phyloP scores from a whole-genome alignment of 257 asterid genomes.

The Coffea eugenioides region DNA sequence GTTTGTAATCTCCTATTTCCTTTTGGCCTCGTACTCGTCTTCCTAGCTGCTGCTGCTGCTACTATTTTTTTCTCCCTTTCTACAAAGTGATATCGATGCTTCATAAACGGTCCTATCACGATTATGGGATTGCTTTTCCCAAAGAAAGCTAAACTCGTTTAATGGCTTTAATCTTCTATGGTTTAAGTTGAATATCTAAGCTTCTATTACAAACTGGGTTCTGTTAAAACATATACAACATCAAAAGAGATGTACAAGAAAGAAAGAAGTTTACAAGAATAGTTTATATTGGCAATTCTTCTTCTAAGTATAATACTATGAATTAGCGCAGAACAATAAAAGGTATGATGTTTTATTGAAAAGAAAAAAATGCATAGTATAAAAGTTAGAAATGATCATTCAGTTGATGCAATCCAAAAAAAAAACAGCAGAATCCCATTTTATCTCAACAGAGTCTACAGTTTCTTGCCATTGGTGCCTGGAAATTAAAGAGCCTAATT shows the following conservation, averaged over 20 bases:
- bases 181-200: not conserved
- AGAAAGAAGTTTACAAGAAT: no score
- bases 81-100: not conserved
- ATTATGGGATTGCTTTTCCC: not conserved
- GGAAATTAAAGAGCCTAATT: no score
- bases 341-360: no score
- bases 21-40: no score
- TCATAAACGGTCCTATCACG: not conserved
- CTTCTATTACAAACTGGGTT: not conserved
- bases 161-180: not conserved
- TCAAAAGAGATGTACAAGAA: not conserved
- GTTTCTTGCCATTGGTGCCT: not conserved
- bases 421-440: no score
- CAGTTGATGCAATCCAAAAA: no score
- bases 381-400: no score
- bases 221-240: not conserved
- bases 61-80: not conserved
- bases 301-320: not conserved
- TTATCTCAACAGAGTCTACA: not conserved
- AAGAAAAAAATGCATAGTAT: no score
- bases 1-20: not conserved
- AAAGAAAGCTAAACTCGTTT: not conserved
- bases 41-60: not conserved
- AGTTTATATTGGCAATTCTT: no score
- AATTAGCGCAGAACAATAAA: no score